Conservation (phyloP, 2,329 filamentous ascomycete species). For the Monilinia aucupariae region DNA sequence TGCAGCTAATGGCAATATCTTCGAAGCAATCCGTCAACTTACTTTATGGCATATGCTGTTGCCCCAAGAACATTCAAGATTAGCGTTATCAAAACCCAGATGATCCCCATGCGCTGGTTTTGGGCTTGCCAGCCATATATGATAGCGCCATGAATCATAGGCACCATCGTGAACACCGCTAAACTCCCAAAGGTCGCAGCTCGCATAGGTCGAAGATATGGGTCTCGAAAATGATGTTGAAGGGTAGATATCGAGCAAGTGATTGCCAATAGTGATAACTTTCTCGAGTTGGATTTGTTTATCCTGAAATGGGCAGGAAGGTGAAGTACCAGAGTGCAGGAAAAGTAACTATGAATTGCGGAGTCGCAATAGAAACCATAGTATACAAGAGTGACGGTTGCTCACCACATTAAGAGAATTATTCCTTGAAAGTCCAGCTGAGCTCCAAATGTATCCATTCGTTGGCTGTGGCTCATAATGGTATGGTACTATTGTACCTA, state of each 20-base stretch:
- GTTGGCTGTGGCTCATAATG: conserved; percentile 49
- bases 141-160: conserved; percentile 38
- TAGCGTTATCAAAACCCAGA: conserved; percentile 39
- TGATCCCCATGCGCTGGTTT: conserved; percentile 38
- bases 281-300: neutral
- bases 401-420: conserved; percentile 56
- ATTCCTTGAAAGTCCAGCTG: conserved; percentile 58
- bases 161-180: conserved; percentile 39
- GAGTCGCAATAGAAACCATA: conserved; percentile 41
- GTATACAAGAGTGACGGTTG: conserved; percentile 54
- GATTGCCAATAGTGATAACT: conserved; percentile 29
- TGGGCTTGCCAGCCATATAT: conserved; percentile 36
- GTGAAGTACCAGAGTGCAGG: neutral
- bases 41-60: conserved; percentile 37
- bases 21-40: neutral
- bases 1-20: neutral
- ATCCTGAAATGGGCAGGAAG: conserved; percentile 18
- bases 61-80: conserved; percentile 39
- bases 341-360: conserved; percentile 2
- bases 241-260: conserved; percentile 39
- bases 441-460: conserved; percentile 47
- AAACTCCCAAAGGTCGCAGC: conserved; percentile 41
- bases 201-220: conserved; percentile 38
- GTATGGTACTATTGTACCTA: conserved; percentile 56
- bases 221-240: conserved; percentile 37